Base-by-base conservation (phyloP, 768 basidiomycete species). In the Boletus tomentosulus region DNA sequence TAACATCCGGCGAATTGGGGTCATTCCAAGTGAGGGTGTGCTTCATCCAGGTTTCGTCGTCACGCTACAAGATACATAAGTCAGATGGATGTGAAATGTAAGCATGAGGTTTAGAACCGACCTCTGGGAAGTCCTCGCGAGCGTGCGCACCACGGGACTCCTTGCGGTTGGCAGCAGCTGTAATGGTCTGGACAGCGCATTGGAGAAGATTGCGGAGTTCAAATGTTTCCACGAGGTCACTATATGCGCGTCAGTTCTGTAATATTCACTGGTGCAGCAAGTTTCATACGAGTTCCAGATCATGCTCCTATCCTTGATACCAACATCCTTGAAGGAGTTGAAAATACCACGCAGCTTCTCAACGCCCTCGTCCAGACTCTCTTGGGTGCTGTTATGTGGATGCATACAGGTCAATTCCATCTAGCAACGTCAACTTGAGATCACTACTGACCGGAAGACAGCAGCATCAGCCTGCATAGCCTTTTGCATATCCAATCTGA, bases 81-180 rank as follows among this genome's bases (percentile, higher is more conserved):
- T 61, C 48, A 59, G 46, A 3, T 47, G 24, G 35, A 24, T 10
- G 55, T 11, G 34, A 30, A 16, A 34, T 28, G 4, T 7, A 41
- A 46, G 16, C 1, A 4, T 19, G 10, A 44, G 12, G 24, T 39
- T 37, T 28, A 53, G 48, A 37, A 73, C 80, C 48, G 55, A 91
- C 90, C 25, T 99, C 95, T n/a, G 93, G 86, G 79, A 73, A 98
- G 71, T 99, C 97, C 73, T 98, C 97, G 63, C 97, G 92, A 46
- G 97, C 97, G 67, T 99, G 97, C 37, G 97, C 97, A 70, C 97
- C 97, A 70, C 97, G 92, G 44, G 93, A 96, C 70, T 98, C 97
- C 76, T 94, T 92, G 63, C 96, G 89, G 50, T 93, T 93, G 49
- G 90, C 89, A 19, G 92, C 93, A 46, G 90, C 85, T 11, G 86